Evolutionary conservation across 768 basidiomycete genomes (phyloP).

Genomic region (Hygrocybe coccinea): DNA sequence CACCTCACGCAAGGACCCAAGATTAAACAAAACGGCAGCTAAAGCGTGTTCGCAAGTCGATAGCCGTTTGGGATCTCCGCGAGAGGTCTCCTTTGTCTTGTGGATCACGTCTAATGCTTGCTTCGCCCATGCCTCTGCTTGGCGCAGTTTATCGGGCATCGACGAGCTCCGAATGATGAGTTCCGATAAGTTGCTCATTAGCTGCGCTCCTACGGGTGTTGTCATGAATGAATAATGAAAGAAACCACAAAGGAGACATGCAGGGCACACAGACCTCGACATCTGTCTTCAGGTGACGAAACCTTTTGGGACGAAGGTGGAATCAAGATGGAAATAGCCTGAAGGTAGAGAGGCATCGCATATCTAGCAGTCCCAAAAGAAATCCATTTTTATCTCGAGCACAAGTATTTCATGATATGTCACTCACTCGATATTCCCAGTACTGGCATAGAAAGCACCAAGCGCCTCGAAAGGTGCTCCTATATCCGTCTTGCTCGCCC

Average conservation of each 20-base stretch:
- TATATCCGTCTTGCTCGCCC: slow-evolving; percentile 57
- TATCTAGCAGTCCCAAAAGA: no score
- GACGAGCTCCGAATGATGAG: slow-evolving; percentile 35
- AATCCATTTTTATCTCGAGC: no score
- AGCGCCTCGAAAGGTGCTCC: slow-evolving; percentile 67
- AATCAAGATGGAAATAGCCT: slow-evolving; percentile 57
- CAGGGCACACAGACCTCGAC: slow-evolving; percentile 45
- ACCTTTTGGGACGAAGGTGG: slow-evolving; percentile 39
- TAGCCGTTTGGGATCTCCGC: slow-evolving; percentile 24
- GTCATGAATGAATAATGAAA: no score
- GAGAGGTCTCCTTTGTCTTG: slow-evolving; percentile 10
- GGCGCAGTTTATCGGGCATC: slow-evolving; percentile 30
- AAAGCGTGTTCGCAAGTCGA: slow-evolving; percentile 51
- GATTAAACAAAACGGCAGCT: slow-evolving; percentile 56
- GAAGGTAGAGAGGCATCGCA: slow-evolving; percentile 57
- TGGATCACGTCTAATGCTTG: slow-evolving; percentile 40
- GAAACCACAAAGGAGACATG: no score
- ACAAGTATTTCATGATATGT: not conserved
- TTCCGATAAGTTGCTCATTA: slow-evolving; percentile 45
- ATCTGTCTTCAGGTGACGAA: slow-evolving; percentile 45
- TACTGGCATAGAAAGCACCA: slow-evolving; percentile 53
- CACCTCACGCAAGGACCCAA: slow-evolving; percentile 53
- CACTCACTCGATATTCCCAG: slow-evolving; percentile 55
- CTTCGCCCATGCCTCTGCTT: slow-evolving; percentile 60
- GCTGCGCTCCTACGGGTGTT: slow-evolving; percentile 39